These are phyloP conservation scores for Clohesyomyces aquaticus DNA, from an alignment of 495 filamentous ascomycete species.

Conservation along the genomic window DNA sequence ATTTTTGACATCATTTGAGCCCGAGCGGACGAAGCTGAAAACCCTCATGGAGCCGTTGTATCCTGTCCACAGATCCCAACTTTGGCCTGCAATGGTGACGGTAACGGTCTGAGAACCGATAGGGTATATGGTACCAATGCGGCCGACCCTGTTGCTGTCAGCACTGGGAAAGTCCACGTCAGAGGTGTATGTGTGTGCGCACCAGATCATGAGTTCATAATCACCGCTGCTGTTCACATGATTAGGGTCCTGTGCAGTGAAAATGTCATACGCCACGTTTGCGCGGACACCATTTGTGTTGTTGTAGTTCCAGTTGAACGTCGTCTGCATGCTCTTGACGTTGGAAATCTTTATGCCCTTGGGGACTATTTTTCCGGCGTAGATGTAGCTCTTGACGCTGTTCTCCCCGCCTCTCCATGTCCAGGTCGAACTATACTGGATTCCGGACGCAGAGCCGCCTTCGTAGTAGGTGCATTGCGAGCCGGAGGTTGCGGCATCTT, in stretches of 20 bases:
- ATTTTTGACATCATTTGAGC: slow-evolving; percentile 37
- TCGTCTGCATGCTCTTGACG: slow-evolving; percentile 49
- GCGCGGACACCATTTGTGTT: slow-evolving; percentile 49
- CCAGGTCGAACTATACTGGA: slow-evolving; percentile 52
- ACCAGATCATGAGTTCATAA: slow-evolving; percentile 58
- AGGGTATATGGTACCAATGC: slow-evolving; percentile 48
- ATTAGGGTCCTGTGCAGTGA: slow-evolving; percentile 52
- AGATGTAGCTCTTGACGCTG: slow-evolving; percentile 54
- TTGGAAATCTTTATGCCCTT: slow-evolving; percentile 44
- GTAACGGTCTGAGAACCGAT: slow-evolving; percentile 49
- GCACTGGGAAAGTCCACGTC: not conserved
- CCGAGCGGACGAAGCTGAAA: slow-evolving; percentile 52
- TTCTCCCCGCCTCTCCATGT: slow-evolving; percentile 49
- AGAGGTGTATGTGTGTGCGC: slow-evolving; percentile 12
- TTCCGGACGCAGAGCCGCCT: slow-evolving; percentile 40
- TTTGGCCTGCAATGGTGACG: slow-evolving; percentile 43
- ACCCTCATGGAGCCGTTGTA: slow-evolving; percentile 49
- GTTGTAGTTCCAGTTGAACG: slow-evolving; percentile 49
- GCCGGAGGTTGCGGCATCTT: slow-evolving; percentile 43
- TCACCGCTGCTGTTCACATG: slow-evolving; percentile 53
- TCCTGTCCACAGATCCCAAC: slow-evolving; percentile 51
- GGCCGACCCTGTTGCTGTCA: slow-evolving; percentile 43
- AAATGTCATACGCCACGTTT: slow-evolving; percentile 56
- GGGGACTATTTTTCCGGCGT: slow-evolving; percentile 43
- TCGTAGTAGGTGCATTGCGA: slow-evolving; percentile 53